Percentiles rank a stretch among this genome's conserved stretches.
phyloP scores from a whole-genome alignment of 2,329 filamentous ascomycete species.

The Alternaria sp. region DNA sequence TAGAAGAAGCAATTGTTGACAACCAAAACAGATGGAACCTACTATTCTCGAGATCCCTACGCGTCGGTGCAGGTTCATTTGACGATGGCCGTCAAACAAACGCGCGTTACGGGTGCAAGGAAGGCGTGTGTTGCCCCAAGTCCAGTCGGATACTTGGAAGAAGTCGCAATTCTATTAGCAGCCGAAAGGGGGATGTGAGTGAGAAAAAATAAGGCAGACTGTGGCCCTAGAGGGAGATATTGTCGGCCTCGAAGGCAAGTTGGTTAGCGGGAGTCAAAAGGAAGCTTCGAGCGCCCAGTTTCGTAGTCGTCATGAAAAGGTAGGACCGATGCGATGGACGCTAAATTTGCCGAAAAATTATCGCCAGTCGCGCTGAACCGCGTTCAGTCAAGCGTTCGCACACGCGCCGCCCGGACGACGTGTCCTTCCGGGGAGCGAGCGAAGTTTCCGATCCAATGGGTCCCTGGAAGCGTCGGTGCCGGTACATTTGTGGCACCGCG shows the following conservation, averaged over 20 bases:
- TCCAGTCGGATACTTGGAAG: constrained; percentile 19
- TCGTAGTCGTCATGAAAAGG: constrained; percentile 39
- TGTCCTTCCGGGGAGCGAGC: constrained; percentile 30
- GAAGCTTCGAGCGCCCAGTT: constrained; percentile 40
- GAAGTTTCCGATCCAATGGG: constrained; percentile 30
- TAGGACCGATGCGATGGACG: constrained; percentile 20
- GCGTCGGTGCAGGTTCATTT: constrained; percentile 95
- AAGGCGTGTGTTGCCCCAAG: constrained; percentile 24
- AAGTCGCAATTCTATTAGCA: constrained; percentile 18
- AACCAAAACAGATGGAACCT: constrained; percentile 50
- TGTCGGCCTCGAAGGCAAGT: constrained; percentile 34
- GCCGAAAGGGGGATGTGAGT: constrained; percentile 17
- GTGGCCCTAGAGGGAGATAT: constrained; percentile 43
- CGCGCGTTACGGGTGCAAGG: constrained; percentile 67
- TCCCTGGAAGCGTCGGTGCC: constrained; percentile 27
- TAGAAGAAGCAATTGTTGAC: constrained; percentile 12
- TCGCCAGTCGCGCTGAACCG: constrained; percentile 22
- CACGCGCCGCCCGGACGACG: constrained; percentile 18
- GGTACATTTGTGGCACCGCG: constrained; percentile 34
- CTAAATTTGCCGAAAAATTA: constrained; percentile 32
- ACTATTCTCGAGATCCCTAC: constrained; percentile 68
- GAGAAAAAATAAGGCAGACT: constrained; percentile 30
- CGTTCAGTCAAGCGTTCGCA: constrained; percentile 7
- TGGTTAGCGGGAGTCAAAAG: constrained; percentile 39
- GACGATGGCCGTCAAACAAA: constrained; percentile 92